Conservation (phyloP, 1,284 basidiomycete species). For the Abortiporus biennis region DNA sequence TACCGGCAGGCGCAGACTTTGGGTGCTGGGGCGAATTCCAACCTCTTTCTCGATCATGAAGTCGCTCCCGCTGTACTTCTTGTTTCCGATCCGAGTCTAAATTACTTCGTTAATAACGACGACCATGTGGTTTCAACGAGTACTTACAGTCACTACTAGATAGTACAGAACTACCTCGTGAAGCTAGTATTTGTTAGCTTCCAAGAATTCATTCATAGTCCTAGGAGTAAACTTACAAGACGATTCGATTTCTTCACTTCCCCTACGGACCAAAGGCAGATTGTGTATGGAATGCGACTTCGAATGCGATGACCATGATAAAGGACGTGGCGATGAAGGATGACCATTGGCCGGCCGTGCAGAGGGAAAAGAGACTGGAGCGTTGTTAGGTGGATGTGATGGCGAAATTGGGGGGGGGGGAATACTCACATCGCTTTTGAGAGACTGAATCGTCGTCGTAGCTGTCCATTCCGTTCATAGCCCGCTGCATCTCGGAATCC, state of each 20-base stretch:
- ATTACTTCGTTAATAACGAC: neutral
- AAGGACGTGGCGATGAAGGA: constrained; percentile 9
- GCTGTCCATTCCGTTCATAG: constrained; percentile 51
- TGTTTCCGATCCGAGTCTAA: constrained; percentile 8
- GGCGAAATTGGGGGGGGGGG: neutral
- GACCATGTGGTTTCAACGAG: neutral
- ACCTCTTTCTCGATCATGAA: constrained; percentile 12
- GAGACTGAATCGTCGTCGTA: constrained; percentile 33
- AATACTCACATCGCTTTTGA: neutral
- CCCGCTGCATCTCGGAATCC: constrained; percentile 69
- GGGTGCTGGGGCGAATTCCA: constrained; percentile 12
- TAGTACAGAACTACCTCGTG: constrained; percentile 19
- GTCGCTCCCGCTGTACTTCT: constrained; percentile 1
- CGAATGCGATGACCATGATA: constrained; percentile 23
- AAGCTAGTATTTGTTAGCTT: constrained; percentile 13
- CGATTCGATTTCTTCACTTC: constrained; percentile 19
- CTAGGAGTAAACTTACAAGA: constrained; percentile 16
- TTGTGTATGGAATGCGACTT: constrained; percentile 22
- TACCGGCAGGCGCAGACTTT: constrained; percentile 5
- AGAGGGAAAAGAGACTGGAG: constrained; percentile 19
- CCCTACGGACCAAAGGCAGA: constrained; percentile 16
- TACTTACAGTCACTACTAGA: constrained; percentile 19
- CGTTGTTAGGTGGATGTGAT: neutral
- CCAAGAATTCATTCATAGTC: neutral
- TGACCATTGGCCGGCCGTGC: constrained; percentile 11